Evolutionary conservation across 2,329 filamentous ascomycete species (phyloP).

Genomic region (Ascochyta clinopodiicola): DNA sequence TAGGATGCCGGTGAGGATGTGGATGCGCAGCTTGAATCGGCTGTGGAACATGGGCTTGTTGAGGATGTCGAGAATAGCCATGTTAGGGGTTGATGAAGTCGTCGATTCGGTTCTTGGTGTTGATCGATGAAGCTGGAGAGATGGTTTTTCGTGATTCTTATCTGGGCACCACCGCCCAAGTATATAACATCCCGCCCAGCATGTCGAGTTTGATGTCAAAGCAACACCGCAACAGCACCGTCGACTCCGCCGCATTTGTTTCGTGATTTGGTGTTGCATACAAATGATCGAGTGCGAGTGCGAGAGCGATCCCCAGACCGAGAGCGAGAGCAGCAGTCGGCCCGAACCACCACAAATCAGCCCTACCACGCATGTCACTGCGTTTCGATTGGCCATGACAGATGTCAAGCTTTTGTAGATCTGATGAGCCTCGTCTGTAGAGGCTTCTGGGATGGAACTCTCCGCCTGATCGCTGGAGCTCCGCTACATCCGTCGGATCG

Average conservation of each 20-base stretch:
- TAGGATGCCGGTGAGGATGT: slow-evolving; percentile 22
- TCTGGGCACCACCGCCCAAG: neutral
- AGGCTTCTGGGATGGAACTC: slow-evolving; percentile 1
- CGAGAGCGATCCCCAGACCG: slow-evolving; percentile 11
- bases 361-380: slow-evolving; percentile 1
- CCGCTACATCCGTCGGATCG: slow-evolving; percentile 2
- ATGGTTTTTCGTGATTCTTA: too few relatives aligned
- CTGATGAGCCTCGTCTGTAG: neutral
- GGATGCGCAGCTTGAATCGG: slow-evolving; percentile 24
- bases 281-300: slow-evolving; percentile 14
- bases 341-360: slow-evolving; percentile 6
- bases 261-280: slow-evolving; percentile 15
- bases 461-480: slow-evolving; percentile 3
- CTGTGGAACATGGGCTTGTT: slow-evolving; percentile 36
- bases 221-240: neutral
- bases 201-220: neutral
- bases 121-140: neutral
- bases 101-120: neutral
- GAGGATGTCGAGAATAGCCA: slow-evolving; percentile 22
- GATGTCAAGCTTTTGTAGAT: neutral
- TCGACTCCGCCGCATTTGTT: slow-evolving; percentile 16
- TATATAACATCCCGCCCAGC: slow-evolving; percentile 8
- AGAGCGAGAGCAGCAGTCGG: slow-evolving; percentile 10
- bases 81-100: neutral
- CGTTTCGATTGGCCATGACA: neutral